Evolutionary conservation across 2,329 filamentous ascomycete genomes (phyloP), one percentile per base, ranked within the genome.

Genomic region (Lachnellula cervina): DNA sequence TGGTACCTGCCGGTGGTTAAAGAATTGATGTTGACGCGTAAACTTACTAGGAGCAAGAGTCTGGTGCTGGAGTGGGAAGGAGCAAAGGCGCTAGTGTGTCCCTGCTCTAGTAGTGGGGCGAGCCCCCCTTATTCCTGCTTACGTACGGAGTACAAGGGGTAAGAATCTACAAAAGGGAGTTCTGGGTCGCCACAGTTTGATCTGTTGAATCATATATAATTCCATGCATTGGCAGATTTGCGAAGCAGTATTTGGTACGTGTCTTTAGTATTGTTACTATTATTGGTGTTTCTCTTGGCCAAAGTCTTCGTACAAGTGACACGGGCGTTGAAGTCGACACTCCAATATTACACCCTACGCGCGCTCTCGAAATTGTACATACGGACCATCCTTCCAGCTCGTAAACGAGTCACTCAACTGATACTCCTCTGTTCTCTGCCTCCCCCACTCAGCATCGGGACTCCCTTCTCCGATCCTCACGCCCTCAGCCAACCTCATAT

Each of bases 331-430:
- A n/a, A n/a, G n/a, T n/a, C n/a, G n/a, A n/a, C n/a, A n/a, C n/a
- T n/a, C n/a, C n/a, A 21, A 21, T 21, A 21, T 21, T 32, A 11
- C 9, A 32, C 28, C 28, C 28, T 32, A 32, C 42, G 19, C 32
- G 11, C 59, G 54, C 61, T 59, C 73, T 64, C 74, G 68, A 64
- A 87, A 86, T 72, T 89, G 81, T 55, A 90, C 74, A 72, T 88
- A 77, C 0, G 85, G 83, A 0, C 88, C 88, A 65, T 87, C 79
- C 74, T 90, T 91, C 64, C 80, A 75, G 64, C 85, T 88, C 34
- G 87, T 89, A 70, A 91, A 90, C 17, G 82, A 86, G 68, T 91
- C 88, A 51, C 79, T 72, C 55, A 90, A 73, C 74, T 89, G 87
- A 70, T 85, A 89, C 75, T 90, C 88, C 1, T 67, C 73, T 17